Conservation (phyloP, 805 yeast genomes). For the Schwanniomyces sp. region DNA sequence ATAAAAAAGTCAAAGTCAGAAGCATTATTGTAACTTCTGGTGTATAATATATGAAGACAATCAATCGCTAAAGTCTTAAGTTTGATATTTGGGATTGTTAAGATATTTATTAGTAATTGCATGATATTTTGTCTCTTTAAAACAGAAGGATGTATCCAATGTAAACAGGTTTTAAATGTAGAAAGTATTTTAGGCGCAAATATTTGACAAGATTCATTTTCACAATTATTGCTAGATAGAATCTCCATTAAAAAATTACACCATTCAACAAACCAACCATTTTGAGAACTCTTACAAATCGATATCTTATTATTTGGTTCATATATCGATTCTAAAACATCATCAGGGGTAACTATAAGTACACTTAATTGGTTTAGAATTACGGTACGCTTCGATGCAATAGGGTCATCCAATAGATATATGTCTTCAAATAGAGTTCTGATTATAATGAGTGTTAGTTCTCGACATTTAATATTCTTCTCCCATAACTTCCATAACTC, state of each 20-base stretch:
- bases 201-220: constrained; percentile 26
- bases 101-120: constrained; percentile 57
- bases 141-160: constrained; percentile 84
- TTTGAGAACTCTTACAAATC: constrained; percentile 63
- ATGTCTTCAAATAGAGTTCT: constrained; percentile 92
- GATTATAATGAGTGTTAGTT: constrained; percentile 72
- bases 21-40: constrained; percentile 65
- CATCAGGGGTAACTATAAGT: constrained; percentile 74
- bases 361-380: constrained; percentile 80
- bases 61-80: constrained; percentile 85
- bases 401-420: constrained; percentile 86
- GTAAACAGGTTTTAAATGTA: constrained; percentile 83
- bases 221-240: constrained; percentile 28
- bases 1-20: constrained; percentile 76
- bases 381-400: constrained; percentile 78
- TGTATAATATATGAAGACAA: constrained; percentile 84
- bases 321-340: constrained; percentile 59
- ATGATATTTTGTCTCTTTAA: constrained; percentile 67
- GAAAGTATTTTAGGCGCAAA: constrained; percentile 71
- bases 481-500: constrained; percentile 77
- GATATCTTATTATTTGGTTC: constrained; percentile 63
- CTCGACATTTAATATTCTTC: constrained; percentile 61
- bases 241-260: constrained; percentile 33
- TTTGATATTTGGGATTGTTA: constrained; percentile 59
- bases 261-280: constrained; percentile 91